Base-by-base conservation (phyloP, 148 eudicot species). In the Cornus florida region DNA sequence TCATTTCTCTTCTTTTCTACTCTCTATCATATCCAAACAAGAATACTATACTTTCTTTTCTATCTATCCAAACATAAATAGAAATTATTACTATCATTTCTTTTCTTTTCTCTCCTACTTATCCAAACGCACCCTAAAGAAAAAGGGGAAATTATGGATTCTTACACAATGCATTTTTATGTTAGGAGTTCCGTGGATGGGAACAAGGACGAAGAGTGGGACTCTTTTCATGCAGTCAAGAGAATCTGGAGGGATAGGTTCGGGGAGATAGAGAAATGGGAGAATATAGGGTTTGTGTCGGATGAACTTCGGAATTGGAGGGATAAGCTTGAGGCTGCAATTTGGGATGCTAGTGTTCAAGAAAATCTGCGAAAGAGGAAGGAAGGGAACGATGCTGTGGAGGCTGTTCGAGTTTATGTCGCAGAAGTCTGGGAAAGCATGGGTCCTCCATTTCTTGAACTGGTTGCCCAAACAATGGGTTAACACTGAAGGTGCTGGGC, bases 371-470 rank as follows among this genome's bases (percentile, higher is more conserved):
- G 81, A 78, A 31, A 16, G 83, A 89, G 74, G 84, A 76, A 82
- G 79, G 83, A 84, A 14, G 86, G 85, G 33, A 73, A 82, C 53
- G 89, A 85, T 70, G 97, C 81, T 46, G 50, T 86, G 76, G 87
- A 82, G 76, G 87, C 85, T 0, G 86, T 94, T 43, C 75, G 64
- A 19, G 74, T 8, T 70, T 91, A 82, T 79, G 28, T 94, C 57
- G 75, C n/a, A 5, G 97, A 90, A 39, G 90, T 83, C 12, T 90
- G 89, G 91, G 77, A 66, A 74, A 72, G 71, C 38, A 56, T 86
- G 88, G 97, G 97, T 20, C 91, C 92, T 19, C 17, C 94, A 1
- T 88, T 87, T 88, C 82, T 94, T 16, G 91, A 92, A 53, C 17
- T 78, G 59, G 91, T 81, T 78, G 89, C 87, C 1, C 79, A 48